These are phyloP conservation scores for Globisporangium perplexum DNA, from an alignment of 352 stramenopile species.

Conservation along the genomic window DNA sequence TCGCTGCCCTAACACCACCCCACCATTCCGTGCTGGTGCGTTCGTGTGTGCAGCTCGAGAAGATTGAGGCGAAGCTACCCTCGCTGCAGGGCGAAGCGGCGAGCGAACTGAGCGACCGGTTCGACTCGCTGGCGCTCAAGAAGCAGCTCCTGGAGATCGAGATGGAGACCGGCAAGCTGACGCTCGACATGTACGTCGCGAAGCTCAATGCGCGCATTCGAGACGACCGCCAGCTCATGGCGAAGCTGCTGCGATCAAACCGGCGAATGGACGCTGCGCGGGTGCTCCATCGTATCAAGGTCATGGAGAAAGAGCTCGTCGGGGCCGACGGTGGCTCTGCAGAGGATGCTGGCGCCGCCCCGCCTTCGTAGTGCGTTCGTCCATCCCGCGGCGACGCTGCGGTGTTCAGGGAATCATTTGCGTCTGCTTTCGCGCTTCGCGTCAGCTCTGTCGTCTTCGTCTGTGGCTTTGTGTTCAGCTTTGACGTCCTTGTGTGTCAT, in stretches of 20 bases:
- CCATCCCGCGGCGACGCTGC: background rate
- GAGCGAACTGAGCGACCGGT: slow-evolving; percentile 41
- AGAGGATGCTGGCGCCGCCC: slow-evolving; percentile 4
- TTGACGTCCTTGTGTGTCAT: background rate
- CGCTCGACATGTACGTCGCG: slow-evolving; percentile 60
- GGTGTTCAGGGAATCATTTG: background rate
- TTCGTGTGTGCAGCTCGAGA: slow-evolving; percentile 36
- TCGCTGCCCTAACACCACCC: too few relatives aligned
- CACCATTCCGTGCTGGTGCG: too few relatives aligned
- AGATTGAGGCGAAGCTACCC: slow-evolving; percentile 48
- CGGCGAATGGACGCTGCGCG: slow-evolving; percentile 51
- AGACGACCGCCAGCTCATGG: slow-evolving; percentile 43
- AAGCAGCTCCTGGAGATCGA: slow-evolving; percentile 81
- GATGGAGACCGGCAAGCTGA: slow-evolving; percentile 77
- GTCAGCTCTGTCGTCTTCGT: slow-evolving; percentile 1
- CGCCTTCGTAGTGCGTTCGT: background rate
- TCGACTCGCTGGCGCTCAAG: slow-evolving; percentile 66
- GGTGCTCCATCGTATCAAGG: slow-evolving; percentile 68
- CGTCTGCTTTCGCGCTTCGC: background rate
- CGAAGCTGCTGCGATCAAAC: slow-evolving; percentile 31
- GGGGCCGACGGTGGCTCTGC: slow-evolving; percentile 19
- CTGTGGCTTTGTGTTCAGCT: slow-evolving; percentile 10
- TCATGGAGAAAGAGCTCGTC: slow-evolving; percentile 74
- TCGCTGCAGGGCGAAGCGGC: slow-evolving; percentile 26
- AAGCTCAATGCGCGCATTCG: slow-evolving; percentile 40